Evolutionary conservation across 2,329 filamentous ascomycete genomes (phyloP), one percentile per base, ranked within the genome.

Genomic region (Ophiostoma perfectum): DNA sequence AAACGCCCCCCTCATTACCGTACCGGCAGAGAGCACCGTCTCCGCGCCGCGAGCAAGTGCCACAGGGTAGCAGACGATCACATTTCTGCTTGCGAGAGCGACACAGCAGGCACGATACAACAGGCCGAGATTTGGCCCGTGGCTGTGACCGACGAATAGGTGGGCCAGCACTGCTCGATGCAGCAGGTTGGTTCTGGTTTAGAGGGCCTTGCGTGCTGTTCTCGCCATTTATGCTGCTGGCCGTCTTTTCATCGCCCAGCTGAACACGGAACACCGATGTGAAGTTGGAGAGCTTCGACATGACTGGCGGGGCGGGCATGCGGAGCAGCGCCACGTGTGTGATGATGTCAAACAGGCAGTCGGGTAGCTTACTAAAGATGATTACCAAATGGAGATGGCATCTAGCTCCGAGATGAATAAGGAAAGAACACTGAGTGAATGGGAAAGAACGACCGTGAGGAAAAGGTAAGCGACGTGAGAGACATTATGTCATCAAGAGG

Each of bases 41-140:
- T 16, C 78, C 77, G 47, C 80, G 77, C 73, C 77, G 79, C 66
- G 73, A 73, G 70, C 80, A 82, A 6, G 77, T 76, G 36, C 76
- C 75, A 70, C 80, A 82, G 1, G 79, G 71, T 41, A 72, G 79
- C 55, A 77, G 77, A 14, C 79, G 77, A 70, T 81, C 80, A 70
- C 80, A 82, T 67, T 77, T 78, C 7, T 78, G 76, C 73, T 82
- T 82, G 69, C 80, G 79, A 27, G 73, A 74, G 70, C 81, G 80
- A 69, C 80, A 82, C 60, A 75, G 73, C 2, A 75, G 74, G 72
- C 80, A 81, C 5, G 80, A 81, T 27, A 81, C 75, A 49, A 80
- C 74, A 63, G 77, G 78, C 6, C 80, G 76, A 3, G 69, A 39
- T 39, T 67, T 68, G 41, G 38, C 18, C 11, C 60, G 67, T 2